Conservation (phyloP, 148 eudicot genomes). For the Suaeda aralocaspica region DNA sequence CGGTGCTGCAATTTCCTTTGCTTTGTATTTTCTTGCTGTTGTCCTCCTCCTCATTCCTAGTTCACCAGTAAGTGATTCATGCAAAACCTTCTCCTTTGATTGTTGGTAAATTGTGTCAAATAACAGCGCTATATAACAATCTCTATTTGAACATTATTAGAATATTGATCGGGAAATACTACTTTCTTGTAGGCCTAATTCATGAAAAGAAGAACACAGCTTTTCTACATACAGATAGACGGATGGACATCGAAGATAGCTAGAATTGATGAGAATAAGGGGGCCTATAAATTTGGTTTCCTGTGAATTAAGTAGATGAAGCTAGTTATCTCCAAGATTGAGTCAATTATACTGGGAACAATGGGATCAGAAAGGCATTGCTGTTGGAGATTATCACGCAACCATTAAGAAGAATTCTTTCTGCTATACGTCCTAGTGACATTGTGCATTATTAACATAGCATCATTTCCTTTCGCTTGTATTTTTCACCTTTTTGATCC, state of each 20-base stretch:
- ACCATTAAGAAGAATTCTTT: constrained; percentile 9
- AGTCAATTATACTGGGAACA: not conserved
- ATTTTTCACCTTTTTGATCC: not conserved
- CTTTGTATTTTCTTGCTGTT: constrained; percentile 61
- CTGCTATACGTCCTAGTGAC: constrained; percentile 1
- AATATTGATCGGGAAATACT: not conserved
- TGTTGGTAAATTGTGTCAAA: not conserved
- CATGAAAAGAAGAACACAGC: not conserved
- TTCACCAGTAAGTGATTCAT: constrained; percentile 46
- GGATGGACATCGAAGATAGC: constrained; percentile 18
- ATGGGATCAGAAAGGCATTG: constrained; percentile 7
- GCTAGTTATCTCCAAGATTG: constrained; percentile 10
- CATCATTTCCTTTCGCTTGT: constrained; percentile 14
- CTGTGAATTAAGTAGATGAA: constrained; percentile 17
- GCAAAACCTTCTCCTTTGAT: not conserved
- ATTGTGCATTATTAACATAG: constrained; percentile 17
- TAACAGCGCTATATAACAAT: not conserved
- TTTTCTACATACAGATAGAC: constrained; percentile 3
- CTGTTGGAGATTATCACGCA: constrained; percentile 11
- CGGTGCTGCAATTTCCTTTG: constrained; percentile 63
- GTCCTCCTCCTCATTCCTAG: constrained; percentile 69
- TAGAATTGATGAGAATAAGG: constrained; percentile 24
- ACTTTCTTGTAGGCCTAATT: constrained; percentile 30
- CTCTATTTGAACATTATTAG: not conserved
- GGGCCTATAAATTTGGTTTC: constrained; percentile 31